Conservation (phyloP, 805 yeast genomes). For the Millerozyma miso region DNA sequence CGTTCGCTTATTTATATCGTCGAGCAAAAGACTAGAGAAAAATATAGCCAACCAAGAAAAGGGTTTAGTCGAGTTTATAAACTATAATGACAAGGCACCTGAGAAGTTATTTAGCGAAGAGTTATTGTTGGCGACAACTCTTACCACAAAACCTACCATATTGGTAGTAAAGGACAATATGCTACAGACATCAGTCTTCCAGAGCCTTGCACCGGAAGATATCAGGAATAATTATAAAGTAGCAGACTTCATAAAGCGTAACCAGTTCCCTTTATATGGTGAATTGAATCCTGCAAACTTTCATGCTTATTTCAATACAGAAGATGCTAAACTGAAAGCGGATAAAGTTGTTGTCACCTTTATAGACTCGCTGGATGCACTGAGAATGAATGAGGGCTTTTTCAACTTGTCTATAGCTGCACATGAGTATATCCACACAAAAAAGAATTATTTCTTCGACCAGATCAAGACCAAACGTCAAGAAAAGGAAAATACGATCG, state of each 20-base stretch:
- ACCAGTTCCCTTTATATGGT: conserved; percentile 49
- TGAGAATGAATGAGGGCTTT: conserved; percentile 27
- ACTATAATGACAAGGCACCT: conserved; percentile 35
- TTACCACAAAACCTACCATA: conserved; percentile 60
- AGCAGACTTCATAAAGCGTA: conserved; percentile 45
- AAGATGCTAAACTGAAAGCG: conserved; percentile 13
- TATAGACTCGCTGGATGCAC: conserved; percentile 37
- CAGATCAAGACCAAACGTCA: conserved; percentile 21
- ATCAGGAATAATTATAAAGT: conserved; percentile 48
- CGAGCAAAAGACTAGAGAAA: conserved; percentile 38
- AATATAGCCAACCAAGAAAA: conserved; percentile 40
- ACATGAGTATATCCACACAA: conserved; percentile 45
- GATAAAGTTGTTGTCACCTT: conserved; percentile 49
- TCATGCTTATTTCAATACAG: conserved; percentile 30
- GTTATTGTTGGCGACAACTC: conserved; percentile 45
- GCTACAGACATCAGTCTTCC: conserved; percentile 48
- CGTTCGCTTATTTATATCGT: conserved; percentile 48
- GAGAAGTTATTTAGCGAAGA: conserved; percentile 38
- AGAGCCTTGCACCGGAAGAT: conserved; percentile 61
- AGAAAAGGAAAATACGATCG: conserved; percentile 42
- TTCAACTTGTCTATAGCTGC: conserved; percentile 40
- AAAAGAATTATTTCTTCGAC: conserved; percentile 38
- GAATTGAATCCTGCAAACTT: conserved; percentile 44
- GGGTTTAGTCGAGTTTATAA: conserved; percentile 39
- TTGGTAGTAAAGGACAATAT: conserved; percentile 57